phyloP scores from a whole-genome alignment of 2,329 filamentous ascomycete species.

The Monosporascus sp. region DNA sequence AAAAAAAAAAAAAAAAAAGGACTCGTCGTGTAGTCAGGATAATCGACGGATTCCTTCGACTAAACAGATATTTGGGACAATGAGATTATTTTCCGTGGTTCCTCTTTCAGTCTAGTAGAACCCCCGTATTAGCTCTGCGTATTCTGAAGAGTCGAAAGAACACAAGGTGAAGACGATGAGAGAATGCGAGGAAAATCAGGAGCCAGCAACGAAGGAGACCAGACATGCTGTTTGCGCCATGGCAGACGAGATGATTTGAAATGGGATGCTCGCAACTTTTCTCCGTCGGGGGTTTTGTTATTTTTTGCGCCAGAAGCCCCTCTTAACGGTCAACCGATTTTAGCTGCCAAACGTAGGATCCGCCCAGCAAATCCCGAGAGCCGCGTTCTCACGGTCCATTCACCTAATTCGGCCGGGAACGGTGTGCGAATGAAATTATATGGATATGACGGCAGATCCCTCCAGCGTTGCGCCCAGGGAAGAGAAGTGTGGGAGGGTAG shows the following conservation, averaged over 20 bases:
- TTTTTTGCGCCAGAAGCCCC: background rate
- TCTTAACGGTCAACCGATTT: background rate
- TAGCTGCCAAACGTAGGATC: background rate
- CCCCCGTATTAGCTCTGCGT: background rate
- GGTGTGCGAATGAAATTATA: too few relatives aligned
- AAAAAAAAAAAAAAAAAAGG: constrained; percentile 3
- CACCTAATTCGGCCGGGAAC: background rate
- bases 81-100: constrained; percentile 13
- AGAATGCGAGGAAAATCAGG: background rate
- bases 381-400: background rate
- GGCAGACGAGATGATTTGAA: background rate
- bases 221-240: background rate
- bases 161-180: background rate
- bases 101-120: background rate
- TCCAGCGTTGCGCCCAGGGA: background rate
- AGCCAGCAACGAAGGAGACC: background rate
- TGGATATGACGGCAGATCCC: too few relatives aligned
- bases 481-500: background rate
- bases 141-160: background rate
- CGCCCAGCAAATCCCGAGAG: background rate
- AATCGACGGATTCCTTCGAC: background rate
- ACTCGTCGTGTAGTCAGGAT: background rate
- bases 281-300: background rate
- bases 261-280: background rate
- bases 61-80: constrained; percentile 2